These are phyloP conservation scores for Forsythia viridissima DNA, from an alignment of 257 asterid genomes.

Conservation along the genomic window DNA sequence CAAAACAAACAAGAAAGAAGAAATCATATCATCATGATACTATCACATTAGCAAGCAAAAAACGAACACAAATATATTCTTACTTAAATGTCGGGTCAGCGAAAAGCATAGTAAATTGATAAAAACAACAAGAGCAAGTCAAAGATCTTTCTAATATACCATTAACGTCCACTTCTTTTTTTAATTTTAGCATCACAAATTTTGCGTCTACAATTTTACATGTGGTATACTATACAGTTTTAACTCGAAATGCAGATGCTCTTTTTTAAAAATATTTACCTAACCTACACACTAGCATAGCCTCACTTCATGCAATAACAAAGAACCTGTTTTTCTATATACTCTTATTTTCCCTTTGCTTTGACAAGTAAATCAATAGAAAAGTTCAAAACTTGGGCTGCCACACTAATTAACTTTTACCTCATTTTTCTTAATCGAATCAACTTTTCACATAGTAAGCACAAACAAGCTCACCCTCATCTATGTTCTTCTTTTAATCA, in stretches of 20 bases:
- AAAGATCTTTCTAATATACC: not conserved
- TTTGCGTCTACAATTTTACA: not conserved
- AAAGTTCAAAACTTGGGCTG: conserved; percentile 1
- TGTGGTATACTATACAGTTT: too few relatives aligned
- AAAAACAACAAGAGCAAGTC: not conserved
- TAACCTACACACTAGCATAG: not conserved
- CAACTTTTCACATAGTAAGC: too few relatives aligned
- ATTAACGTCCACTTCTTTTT: not conserved
- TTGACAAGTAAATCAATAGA: not conserved
- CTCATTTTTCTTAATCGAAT: too few relatives aligned
- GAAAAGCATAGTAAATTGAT: not conserved
- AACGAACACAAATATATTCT: conserved; percentile 8
- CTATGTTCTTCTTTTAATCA: not conserved
- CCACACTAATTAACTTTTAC: not conserved
- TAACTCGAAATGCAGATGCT: not conserved
- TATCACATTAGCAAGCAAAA: not conserved
- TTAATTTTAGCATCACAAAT: not conserved
- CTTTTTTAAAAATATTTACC: not conserved
- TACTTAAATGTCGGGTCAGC: not conserved
- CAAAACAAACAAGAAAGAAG: not conserved
- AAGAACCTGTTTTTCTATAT: not conserved
- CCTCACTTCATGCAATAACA: not conserved
- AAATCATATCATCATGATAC: not conserved
- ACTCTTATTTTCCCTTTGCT: not conserved
- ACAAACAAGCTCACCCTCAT: not conserved